Base-by-base conservation (phyloP, 2,329 filamentous ascomycete genomes). In the Hawksworthiomyces lignivorus region DNA sequence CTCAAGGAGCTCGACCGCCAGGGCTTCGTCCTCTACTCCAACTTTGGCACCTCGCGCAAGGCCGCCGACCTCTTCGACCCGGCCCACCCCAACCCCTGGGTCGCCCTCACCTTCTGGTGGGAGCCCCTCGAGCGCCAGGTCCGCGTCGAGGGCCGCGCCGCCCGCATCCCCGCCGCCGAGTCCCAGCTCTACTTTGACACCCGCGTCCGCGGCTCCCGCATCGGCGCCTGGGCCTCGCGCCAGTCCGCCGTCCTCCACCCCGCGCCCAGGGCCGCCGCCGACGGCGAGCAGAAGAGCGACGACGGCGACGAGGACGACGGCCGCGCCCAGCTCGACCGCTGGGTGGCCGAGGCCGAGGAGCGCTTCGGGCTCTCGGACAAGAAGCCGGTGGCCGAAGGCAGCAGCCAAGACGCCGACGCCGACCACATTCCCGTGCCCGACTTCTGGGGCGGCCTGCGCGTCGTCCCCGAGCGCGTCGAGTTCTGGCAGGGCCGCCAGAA, bases 401-500 rank as follows among this genome's bases (percentile, higher is more conserved):
- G 90, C 90, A 90, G 90, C 18, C 90, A 89, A 0, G 28, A 17
- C 59, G 73, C 81, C 31, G 85, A 79, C 2, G 56, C 75, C 50
- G 84, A 94, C 21, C 65, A 84, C 43, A 94, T 98, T 50, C 89
- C 89, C 1, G 80, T 96, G 37, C 92, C 92, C 4, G 82, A 85
- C 9, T 96, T 95, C 60, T 98, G 92, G 92, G 92, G 92, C 22
- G 92, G 92, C 0, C 59, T 96, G 60, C 79, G 90, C 53, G 75
- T 98, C 46, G 73, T 89, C 49, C 90, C 92, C 0, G 84, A 88
- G 56, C 77, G 79, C 53, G 74, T 98, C 36, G 92, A 98, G 72
- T 98, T 98, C 61, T 98, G 92, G 80, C 89, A 96, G 70, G 92
- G 92, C 3, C 76, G 92, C 54, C 76, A 87, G 58, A 95, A 83